Evolutionary conservation across 192 early-diverging fungal species (phyloP).

Genomic region (Lobosporangium transversale): DNA sequence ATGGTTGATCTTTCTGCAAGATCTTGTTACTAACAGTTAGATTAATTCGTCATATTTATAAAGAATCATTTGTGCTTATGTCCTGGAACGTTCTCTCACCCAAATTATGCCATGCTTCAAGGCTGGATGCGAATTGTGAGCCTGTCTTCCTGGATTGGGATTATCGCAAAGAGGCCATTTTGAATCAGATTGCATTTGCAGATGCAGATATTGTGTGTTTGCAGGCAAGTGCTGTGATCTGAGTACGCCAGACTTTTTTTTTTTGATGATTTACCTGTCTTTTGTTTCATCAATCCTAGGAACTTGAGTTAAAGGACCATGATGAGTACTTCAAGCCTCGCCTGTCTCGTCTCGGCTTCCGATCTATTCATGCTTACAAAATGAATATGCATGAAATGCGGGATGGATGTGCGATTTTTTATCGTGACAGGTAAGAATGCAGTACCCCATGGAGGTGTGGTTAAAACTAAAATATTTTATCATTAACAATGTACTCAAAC

Average conservation of each 20-base stretch:
- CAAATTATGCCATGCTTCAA: constrained; percentile 29
- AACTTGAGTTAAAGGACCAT: constrained; percentile 43
- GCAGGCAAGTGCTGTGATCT: constrained; percentile 18
- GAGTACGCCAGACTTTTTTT: too few species aligned
- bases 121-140: constrained; percentile 36
- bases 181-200: constrained; percentile 48
- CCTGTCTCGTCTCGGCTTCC: constrained; percentile 36
- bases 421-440: constrained; percentile 36
- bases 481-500: too few species aligned
- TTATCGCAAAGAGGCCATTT: constrained; percentile 39
- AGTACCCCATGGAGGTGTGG: background rate
- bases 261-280: too few species aligned
- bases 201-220: constrained; percentile 47
- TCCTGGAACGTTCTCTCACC: constrained; percentile 52
- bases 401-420: constrained; percentile 51
- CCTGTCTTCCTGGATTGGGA: constrained; percentile 40
- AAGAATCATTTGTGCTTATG: constrained; percentile 47
- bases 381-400: constrained; percentile 52
- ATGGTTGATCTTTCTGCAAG: background rate
- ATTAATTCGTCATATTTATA: background rate
- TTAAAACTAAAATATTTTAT: too few species aligned
- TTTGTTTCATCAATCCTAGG: too few species aligned
- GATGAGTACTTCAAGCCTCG: constrained; percentile 42
- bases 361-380: constrained; percentile 47
- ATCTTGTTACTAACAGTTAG: background rate